phyloP scores from a whole-genome alignment of 2,329 filamentous ascomycete genomes.

The Trichoderma lentiforme region DNA sequence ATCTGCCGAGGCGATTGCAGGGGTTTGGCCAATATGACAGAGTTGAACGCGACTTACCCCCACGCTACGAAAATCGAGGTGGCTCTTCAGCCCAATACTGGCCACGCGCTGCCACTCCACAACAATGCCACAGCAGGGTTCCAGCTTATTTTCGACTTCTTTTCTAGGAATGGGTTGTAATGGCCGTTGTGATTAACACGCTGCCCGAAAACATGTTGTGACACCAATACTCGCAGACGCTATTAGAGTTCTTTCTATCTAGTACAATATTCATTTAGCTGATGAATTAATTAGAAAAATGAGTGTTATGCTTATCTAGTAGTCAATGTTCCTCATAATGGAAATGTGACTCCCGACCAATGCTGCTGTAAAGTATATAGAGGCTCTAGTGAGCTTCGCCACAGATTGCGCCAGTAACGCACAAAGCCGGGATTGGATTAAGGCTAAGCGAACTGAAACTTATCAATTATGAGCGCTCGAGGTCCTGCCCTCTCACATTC shows the following conservation, averaged over 20 bases:
- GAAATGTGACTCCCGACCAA: not conserved
- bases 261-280: not conserved
- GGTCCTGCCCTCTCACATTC: not conserved
- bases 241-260: not conserved
- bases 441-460: not conserved
- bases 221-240: not conserved
- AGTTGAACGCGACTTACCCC: conserved; percentile 2
- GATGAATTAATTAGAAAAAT: not conserved
- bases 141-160: conserved; percentile 11
- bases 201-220: not conserved
- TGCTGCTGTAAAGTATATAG: not conserved
- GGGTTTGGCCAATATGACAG: not conserved
- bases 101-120: conserved; percentile 10
- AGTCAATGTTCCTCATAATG: not conserved
- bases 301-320: too few relatives aligned
- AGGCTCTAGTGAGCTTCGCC: not conserved
- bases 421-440: not conserved
- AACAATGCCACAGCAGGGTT: conserved; percentile 10
- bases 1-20: conserved; percentile 8
- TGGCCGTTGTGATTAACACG: not conserved
- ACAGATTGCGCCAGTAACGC: not conserved
- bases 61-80: conserved; percentile 2
- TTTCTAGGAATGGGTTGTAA: not conserved
- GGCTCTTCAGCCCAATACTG: conserved; percentile 2
- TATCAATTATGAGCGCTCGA: not conserved